Evolutionary conservation across 805 yeast species (phyloP), one percentile per base, ranked within the genome.

Genomic region (Diddensiella transvaalensis): DNA sequence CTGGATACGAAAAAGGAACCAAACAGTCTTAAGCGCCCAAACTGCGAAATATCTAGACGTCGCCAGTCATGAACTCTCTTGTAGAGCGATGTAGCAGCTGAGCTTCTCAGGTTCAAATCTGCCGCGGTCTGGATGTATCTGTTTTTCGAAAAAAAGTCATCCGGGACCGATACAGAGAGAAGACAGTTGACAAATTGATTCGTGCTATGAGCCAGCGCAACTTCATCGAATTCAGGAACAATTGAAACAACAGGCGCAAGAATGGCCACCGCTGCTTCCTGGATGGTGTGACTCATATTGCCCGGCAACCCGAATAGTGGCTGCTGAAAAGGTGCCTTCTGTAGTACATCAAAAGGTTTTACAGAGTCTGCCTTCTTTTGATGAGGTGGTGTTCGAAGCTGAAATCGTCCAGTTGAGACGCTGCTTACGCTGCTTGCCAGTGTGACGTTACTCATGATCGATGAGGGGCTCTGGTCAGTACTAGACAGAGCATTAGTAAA

Each of bases 11-110:
- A 8, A 24, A 55, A 46, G 17, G 18, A 10, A 15, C 42, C 50
- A 22, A 33, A 40, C 30, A 49, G 21, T n/a, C 59, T 19, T 18
- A 55, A 40, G 11, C 13, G 17, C 18, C 59, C 59, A 46, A 44
- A 49, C 29, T 40, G 30, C 6, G 41, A 19, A 19, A 46, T 38
- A 33, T 53, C 52, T 6, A 45, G 36, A 2, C 23, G 21, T 10
- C 22, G 23, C 46, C 47, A 32, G 5, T 32, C 40, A 18, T 22
- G 21, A 4, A 35, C 43, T n/a, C 24, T 10, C 21, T 21, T 19
- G 18, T 6, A 38, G 15, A 44, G 42, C 13, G 40, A 44, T 5
- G 11, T 5, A 8, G 22, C 44, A 8, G 32, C 11, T 19, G 18
- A 4, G 19, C n/a, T n/a, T 19, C 45, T 44, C 24, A 26, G 35